Base-by-base conservation (phyloP, 805 yeast genomes). In the Hanseniaspora jakobsenii region DNA sequence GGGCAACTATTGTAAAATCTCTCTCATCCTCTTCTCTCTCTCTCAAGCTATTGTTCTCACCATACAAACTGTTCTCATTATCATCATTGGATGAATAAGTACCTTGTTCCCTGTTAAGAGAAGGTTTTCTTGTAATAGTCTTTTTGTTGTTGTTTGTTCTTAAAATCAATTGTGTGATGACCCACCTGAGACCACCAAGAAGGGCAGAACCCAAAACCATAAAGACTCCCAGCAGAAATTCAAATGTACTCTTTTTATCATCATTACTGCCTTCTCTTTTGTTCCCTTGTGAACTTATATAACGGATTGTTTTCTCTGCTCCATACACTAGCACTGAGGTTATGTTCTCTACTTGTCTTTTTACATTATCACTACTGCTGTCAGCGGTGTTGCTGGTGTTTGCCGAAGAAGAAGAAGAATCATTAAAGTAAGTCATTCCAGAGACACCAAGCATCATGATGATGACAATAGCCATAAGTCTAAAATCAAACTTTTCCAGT, bases 161-260 rank as follows among this genome's bases (percentile, higher is more conserved):
- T 39, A 91, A 64, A 28, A 89, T 68, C 18, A 91, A 60, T 57
- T 91, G 97, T 1, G 97, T 86, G 49, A 87, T 73, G 1, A 94
- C 89, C 98, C 98, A 91, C 50, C 98, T 72, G 41, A 91, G 65
- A 0, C 98, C 98, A 13, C 91, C 78, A 64, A 85, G 71, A 57
- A 81, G 71, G 2, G 94, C 75, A 3, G 95, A 87, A 2, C 72
- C 63, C 23, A 91, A 63, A 1, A 89, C 96, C 22, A 86, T 63
- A 2, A 75, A 43, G 18, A 85, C 75, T 2, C 98, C 97, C 2
- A 78, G 48, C 24, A 40, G 13, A 32, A 46, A 59, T 43, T 23
- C 56, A 24, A 10, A 24, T 49, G n/a, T 51, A 36, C 2, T 44
- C 51, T 5, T 52, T 51, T 31, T 56, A 51, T 36, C 12, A 13